Evolutionary conservation across 805 yeast genomes (phyloP), one percentile per base, ranked within the genome.

Genomic region (Jamesozyma lodderae): DNA sequence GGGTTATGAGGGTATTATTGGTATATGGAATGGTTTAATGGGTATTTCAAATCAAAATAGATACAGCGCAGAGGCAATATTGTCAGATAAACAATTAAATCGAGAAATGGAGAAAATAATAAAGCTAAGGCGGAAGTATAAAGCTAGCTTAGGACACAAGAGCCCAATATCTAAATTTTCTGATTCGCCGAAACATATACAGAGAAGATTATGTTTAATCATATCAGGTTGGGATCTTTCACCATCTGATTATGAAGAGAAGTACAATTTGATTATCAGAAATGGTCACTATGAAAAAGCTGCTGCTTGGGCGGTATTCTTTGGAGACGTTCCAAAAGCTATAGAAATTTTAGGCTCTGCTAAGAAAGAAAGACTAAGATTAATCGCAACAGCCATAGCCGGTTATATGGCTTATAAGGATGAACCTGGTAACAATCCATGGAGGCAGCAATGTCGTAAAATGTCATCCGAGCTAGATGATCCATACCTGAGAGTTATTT

Each of bases 231-330:
- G 96, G 94, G 86, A 84, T 50, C 77, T 84, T 49, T 78, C 86
- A 2, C 72, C 74, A 14, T 64, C 73, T 19, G 94, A 85, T 54
- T 70, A 86, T 44, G 94, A 87, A 46, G 77, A 72, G 28, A 77
- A 80, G 44, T 69, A 83, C 28, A 61, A 63, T 17, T 66, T 68
- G 29, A 66, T 90, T 29, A 74, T 79, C 17, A 59, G 63, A 0
- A 58, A 64, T 13, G 87, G 82, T 0, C 72, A 74, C 42, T 73
- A 72, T 44, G 95, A 87, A 44, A 79, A 90, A 54, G 97, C 98
- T 1, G 98, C 96, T 1, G 97, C 94, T 0, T 85, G 95, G 94
- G 96, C 96, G 0, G 88, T 87, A 0, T 90, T 90, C 59, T 90
- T 85, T 55, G 96, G 95, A 6, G 84, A 87, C 57, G 82, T 90